Conservation (phyloP, 192 early-diverging fungal species). For the Physocladia obscura region DNA sequence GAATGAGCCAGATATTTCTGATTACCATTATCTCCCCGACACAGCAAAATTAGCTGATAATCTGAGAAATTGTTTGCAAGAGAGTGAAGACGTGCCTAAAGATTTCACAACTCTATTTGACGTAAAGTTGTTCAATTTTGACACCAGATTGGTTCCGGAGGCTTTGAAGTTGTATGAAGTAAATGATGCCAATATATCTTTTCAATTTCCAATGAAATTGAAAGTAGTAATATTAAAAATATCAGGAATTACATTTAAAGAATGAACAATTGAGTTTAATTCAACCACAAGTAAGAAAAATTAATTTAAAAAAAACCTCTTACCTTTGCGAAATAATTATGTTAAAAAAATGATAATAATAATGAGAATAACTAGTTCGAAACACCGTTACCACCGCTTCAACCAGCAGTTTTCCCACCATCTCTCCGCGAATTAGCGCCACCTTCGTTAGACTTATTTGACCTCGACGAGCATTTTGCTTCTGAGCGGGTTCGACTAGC, state of each 20-base stretch:
- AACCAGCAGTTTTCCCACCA: constrained; percentile 63
- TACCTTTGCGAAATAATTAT: too few species aligned
- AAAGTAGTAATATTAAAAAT: background rate
- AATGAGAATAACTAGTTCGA: constrained; percentile 59
- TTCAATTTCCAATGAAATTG: too few species aligned
- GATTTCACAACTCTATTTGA: constrained; percentile 66
- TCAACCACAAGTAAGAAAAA: constrained; percentile 51
- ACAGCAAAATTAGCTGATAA: constrained; percentile 49
- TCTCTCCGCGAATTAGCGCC: constrained; percentile 55
- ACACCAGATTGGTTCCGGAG: constrained; percentile 50
- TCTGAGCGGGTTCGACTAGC: constrained; percentile 50
- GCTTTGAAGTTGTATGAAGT: constrained; percentile 54
- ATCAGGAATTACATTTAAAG: constrained; percentile 49
- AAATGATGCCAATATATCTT: background rate
- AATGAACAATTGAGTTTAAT: constrained; percentile 61
- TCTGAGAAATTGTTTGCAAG: constrained; percentile 57
- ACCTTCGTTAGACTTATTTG: constrained; percentile 61
- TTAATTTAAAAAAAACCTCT: background rate
- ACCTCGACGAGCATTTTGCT: constrained; percentile 65
- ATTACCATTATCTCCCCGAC: constrained; percentile 64
- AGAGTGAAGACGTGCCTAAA: constrained; percentile 67
- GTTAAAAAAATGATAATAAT: too few species aligned
- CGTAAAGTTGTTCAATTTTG: constrained; percentile 55
- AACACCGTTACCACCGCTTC: constrained; percentile 62
- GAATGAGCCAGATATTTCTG: constrained; percentile 65